Evolutionary conservation across 805 yeast genomes (phyloP).

Genomic region (Candida dendrica): DNA sequence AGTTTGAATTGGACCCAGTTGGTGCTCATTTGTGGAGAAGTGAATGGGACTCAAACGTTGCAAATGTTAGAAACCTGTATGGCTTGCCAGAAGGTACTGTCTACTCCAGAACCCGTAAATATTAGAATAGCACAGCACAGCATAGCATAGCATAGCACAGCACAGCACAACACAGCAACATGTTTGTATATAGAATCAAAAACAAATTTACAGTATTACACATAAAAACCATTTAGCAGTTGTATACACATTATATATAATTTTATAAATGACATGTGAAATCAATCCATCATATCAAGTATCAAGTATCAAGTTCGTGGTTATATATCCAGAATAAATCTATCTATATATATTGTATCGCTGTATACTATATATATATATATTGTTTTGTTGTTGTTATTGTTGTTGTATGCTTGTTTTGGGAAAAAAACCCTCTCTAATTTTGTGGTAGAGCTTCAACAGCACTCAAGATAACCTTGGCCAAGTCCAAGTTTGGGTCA

Average conservation of each 20-base stretch:
- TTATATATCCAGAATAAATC: too few species aligned
- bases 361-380: too few species aligned
- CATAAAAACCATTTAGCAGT: too few species aligned
- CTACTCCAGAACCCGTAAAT: slow-evolving; percentile 31
- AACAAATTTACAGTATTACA: too few species aligned
- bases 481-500: slow-evolving; percentile 88
- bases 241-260: too few species aligned
- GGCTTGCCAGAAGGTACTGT: slow-evolving; percentile 74
- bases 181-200: too few species aligned
- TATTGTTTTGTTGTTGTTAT: background rate
- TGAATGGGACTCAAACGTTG: slow-evolving; percentile 70
- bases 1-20: slow-evolving; percentile 35
- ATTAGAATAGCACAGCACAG: too few species aligned
- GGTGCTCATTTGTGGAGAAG: slow-evolving; percentile 94
- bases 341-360: too few species aligned
- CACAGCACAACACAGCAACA: slow-evolving; percentile 50
- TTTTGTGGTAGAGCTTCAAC: slow-evolving; percentile 38
- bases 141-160: too few species aligned
- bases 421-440: background rate
- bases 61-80: slow-evolving; percentile 58
- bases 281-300: too few species aligned
- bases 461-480: slow-evolving; percentile 56
- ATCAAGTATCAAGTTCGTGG: too few species aligned
- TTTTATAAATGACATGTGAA: too few species aligned
- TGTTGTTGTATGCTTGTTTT: background rate